These are phyloP conservation scores for Kurtzmaniella fragi DNA, from an alignment of 805 yeast genomes.

Conservation along the genomic window DNA sequence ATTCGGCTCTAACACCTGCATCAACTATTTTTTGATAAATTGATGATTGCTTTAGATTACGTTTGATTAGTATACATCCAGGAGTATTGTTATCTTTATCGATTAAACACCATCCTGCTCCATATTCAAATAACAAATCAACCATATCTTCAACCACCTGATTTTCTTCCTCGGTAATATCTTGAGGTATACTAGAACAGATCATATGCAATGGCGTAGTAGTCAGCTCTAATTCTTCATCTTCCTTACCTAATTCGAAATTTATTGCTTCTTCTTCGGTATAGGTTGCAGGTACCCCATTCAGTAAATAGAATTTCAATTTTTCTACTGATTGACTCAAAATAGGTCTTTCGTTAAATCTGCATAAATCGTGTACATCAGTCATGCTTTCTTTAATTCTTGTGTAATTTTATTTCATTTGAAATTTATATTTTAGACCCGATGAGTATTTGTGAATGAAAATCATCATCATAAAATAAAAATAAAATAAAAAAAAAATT, in stretches of 20 bases:
- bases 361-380: conserved; percentile 65
- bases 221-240: conserved; percentile 32
- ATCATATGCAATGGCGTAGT: conserved; percentile 80
- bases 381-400: conserved; percentile 42
- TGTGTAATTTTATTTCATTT: neutral
- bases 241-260: conserved; percentile 39
- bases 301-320: conserved; percentile 43
- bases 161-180: conserved; percentile 38
- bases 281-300: conserved; percentile 79
- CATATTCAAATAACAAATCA: conserved; percentile 66
- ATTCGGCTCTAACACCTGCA: conserved; percentile 90
- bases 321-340: conserved; percentile 36
- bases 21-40: conserved; percentile 55
- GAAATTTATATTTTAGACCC: neutral
- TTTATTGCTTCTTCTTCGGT: conserved; percentile 73
- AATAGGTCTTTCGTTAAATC: conserved; percentile 48
- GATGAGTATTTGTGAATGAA: too few relatives aligned
- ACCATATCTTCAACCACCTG: conserved; percentile 49
- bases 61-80: conserved; percentile 68
- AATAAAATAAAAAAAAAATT: neutral
- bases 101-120: conserved; percentile 87
- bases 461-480: neutral
- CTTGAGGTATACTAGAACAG: conserved; percentile 49
- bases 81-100: conserved; percentile 75
- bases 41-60: conserved; percentile 35